Base-by-base conservation (phyloP, 2,329 filamentous ascomycete species). In the Fusarium keratoplasticum region DNA sequence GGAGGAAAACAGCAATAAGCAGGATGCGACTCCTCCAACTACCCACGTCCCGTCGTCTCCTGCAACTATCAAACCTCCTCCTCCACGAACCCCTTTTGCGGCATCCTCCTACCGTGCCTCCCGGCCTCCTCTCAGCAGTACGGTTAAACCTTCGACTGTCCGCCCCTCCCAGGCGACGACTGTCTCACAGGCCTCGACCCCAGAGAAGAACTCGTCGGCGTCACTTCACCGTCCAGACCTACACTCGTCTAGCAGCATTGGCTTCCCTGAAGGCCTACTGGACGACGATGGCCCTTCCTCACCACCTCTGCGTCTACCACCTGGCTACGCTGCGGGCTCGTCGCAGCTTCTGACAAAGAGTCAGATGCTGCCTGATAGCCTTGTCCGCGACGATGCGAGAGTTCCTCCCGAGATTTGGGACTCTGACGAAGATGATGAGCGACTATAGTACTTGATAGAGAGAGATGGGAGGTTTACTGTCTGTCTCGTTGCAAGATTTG, bases 301-400 rank as follows among this genome's bases (percentile, higher is more conserved):
- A 10, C 31, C 52, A 33, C 52, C 52, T 20, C 55, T 78, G 2
- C 66, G 8, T 42, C 61, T 67, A 54, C 70, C 66, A 33, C 61
- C 60, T 6, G 61, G 44, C 11, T 73, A 70, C 50, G 72, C 66
- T 18, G 61, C 69, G 20, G 71, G 62, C n/a, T 70, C 78, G 20
- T 88, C 87, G 10, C 87, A 90, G 78, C 81, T 89, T 20, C 77
- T 86, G 66, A 85, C 86, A 2, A 85, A 83, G 73, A 89, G 87
- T 70, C 88, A 89, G 79, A 84, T 88, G 81, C 79, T 90, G 66
- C 85, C 88, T 4, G 85, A 87, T 50, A 86, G 84, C 67, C 79
- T 87, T 64, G 25, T 86, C 9, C 73, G 78, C 33, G 85, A 86
- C 35, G 81, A 82, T 31, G 76, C 71, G 27, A 71, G 78, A 42